Evolutionary conservation across 2,329 filamentous ascomycete genomes (phyloP), one percentile per base, ranked within the genome.

Genomic region (Neofusicoccum laricinum): DNA sequence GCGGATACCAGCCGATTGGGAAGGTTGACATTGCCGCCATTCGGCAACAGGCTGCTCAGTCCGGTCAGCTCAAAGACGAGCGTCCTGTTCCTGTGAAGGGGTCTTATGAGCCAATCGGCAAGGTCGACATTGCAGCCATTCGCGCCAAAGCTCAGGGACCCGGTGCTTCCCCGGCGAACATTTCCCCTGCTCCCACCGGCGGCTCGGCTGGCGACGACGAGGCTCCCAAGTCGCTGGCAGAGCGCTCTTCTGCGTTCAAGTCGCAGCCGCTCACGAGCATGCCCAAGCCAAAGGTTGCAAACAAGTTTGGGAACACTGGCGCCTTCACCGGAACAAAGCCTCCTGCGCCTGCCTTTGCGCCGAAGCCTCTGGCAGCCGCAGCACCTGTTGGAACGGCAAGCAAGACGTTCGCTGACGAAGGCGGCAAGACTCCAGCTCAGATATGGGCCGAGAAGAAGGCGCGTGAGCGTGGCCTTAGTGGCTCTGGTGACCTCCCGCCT

Each of bases 371-470:
- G 8, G 81, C 87, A 32, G 75, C 86, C 25, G 79, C 87, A 19
- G 81, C 86, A 2, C 88, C 90, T 5, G 84, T 97, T 30, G 93
- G 92, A 30, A 85, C 87, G 68, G 93, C 93, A 41, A 96, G 92
- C 79, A 89, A 92, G 72, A 97, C 93, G 0, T 99, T 98, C 81
- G 95, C 95, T 15, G 93, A 97, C 69, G 84, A 96, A 76, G 93
- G 91, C 67, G 95, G 95, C 67, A 99, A 98, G 82, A 98, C 95
- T 4, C 95, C 95, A 6, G 93, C 95, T 34, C 95, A 99, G 77
- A 80, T 97, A 40, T 99, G 95, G 95, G 94, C 94, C 0, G 95
- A 99, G 82, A 96, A 93, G 82, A 98, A 98, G 82, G 94, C 91
- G 41, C 89, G 88, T 66, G 88, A 95, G 75, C 85, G 89, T 65